Base-by-base conservation (phyloP, 1,284 basidiomycete genomes). In the Malassezia equina region DNA sequence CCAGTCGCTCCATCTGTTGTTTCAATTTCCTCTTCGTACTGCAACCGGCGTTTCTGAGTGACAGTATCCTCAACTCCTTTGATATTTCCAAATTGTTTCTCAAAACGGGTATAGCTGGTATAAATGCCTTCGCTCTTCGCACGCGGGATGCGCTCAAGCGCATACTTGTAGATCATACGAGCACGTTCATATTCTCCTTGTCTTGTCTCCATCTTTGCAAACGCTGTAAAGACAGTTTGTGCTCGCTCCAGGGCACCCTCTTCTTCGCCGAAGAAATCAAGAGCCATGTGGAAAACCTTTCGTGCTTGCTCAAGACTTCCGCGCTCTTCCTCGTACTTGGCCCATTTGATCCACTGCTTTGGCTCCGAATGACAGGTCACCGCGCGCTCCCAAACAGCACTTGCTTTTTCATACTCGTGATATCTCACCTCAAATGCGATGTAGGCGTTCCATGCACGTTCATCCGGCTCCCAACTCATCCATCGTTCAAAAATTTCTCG, bases 381-480 rank as follows among this genome's bases (percentile, higher is more conserved):
- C 84, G 90, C 91, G 13, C 94, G 81, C 75, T 96, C 93, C 76
- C 94, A 96, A 43, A 98, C 85, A 21, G 83, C 80, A 63, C 89
- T 93, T 2, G 90, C 93, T 11, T 90, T 81, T 66, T 96, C 93
- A 33, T 84, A 77, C 77, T 99, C 94, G 61, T 85, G 80, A 75
- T 98, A 98, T 44, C 93, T 81, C 70, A 87, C 83, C 78, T 99
- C 94, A 75, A 98, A 64, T 79, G 78, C 95, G 93, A 98, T 89
- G 76, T 94, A 98, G 11, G 89, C 88, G 71, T 90, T 86, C 94
- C 93, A 98, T 6, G 93, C 90, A 78, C 95, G 96, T 81, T 98
- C 94, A 69, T 96, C 90, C 0, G 94, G 94, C 75, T 98, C 90
- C 94, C 94, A 98, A 62, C 86, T 82, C 90, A 98, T 94, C 93